These are phyloP conservation scores for Phycomyces blakesleeanus DNA, from an alignment of 192 early-diverging fungal genomes.

Conservation along the genomic window DNA sequence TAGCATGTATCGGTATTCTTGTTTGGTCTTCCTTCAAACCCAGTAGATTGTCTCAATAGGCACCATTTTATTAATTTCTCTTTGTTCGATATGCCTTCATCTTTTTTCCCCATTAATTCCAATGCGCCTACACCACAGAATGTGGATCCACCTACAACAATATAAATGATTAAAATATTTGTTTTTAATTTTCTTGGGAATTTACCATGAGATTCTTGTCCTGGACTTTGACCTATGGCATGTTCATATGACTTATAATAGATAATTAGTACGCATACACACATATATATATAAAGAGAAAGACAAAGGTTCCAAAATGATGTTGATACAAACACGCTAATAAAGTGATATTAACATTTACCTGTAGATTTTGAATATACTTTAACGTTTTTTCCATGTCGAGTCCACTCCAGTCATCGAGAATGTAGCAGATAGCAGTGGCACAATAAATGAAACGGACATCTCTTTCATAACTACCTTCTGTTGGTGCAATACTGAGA, in stretches of 20 bases:
- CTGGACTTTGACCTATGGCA: conserved; percentile 75
- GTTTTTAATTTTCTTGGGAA: not conserved
- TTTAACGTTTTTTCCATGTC: conserved; percentile 52
- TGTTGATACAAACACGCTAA: no score
- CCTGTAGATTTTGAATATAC: conserved; percentile 58
- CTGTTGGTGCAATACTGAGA: conserved; percentile 63
- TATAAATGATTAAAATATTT: not conserved
- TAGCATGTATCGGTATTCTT: conserved; percentile 94
- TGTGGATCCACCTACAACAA: conserved; percentile 64
- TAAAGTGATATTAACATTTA: not conserved
- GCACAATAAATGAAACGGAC: conserved; percentile 92
- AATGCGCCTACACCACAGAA: conserved; percentile 89
- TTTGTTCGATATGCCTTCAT: conserved; percentile 53
- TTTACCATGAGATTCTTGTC: conserved; percentile 79
- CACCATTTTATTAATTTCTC: conserved; percentile 68
- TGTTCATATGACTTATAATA: conserved; percentile 68
- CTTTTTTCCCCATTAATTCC: conserved; percentile 57
- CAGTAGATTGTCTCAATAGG: conserved; percentile 68
- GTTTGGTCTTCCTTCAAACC: conserved; percentile 88
- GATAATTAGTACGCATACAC: not conserved
- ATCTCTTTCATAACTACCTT: conserved; percentile 74
- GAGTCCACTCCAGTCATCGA: conserved; percentile 91
- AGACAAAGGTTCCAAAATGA: no score
- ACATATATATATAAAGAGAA: not conserved
- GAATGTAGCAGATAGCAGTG: conserved; percentile 70